phyloP scores from a whole-genome alignment of 1,284 basidiomycete species.

The Anthracocystis walkeri region DNA sequence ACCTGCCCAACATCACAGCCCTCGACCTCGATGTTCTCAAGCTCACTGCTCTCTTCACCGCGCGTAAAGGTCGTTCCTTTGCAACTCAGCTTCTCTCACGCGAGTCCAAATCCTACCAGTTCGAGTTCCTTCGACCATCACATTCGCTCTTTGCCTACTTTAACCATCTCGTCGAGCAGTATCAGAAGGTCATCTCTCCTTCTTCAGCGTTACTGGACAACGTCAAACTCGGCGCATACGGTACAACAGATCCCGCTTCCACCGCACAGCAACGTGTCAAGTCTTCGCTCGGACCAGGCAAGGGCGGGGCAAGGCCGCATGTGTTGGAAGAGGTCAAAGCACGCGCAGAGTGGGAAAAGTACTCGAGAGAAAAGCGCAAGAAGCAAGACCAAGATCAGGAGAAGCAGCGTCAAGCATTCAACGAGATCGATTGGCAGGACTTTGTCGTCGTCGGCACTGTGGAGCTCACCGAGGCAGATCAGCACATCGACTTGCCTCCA shows the following conservation, averaged over 20 bases:
- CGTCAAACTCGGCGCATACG: slow-evolving; percentile 71
- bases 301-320: slow-evolving; percentile 74
- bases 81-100: slow-evolving; percentile 84
- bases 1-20: slow-evolving; percentile 87
- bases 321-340: slow-evolving; percentile 80
- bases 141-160: slow-evolving; percentile 97
- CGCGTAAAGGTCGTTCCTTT: slow-evolving; percentile 88
- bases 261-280: slow-evolving; percentile 25
- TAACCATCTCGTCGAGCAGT: slow-evolving; percentile 96
- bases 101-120: slow-evolving; percentile 95
- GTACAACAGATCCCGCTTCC: slow-evolving; percentile 22
- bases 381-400: slow-evolving; percentile 89
- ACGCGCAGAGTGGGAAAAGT: slow-evolving; percentile 88
- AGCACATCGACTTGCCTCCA: slow-evolving; percentile 84
- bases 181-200: slow-evolving; percentile 89
- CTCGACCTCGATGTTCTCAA: slow-evolving; percentile 78
- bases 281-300: slow-evolving; percentile 36
- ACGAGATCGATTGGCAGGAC: slow-evolving; percentile 99
- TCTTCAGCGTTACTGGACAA: slow-evolving; percentile 79
- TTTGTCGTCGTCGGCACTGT: slow-evolving; percentile 99
- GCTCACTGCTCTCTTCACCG: slow-evolving; percentile 94
- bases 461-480: slow-evolving; percentile 92
- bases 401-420: slow-evolving; percentile 72
- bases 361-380: slow-evolving; percentile 85
- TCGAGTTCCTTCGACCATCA: slow-evolving; percentile 94